phyloP scores from a whole-genome alignment of 108 stramenopile genomes.

The Cylindrotheca fusiformis region DNA sequence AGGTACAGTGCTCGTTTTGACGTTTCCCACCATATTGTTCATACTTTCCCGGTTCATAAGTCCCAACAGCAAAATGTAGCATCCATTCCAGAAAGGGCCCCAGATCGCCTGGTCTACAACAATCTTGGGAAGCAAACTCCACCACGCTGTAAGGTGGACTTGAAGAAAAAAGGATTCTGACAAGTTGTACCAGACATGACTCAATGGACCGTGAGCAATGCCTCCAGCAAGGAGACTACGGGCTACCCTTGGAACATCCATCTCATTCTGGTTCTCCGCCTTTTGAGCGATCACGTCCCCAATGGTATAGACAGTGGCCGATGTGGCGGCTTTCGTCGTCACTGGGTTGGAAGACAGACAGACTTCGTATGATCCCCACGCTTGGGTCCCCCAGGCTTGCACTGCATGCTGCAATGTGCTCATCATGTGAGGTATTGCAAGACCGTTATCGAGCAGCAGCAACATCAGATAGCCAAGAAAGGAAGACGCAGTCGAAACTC shows the following conservation, averaged over 20 bases:
- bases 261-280: constrained; percentile 49
- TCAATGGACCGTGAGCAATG: constrained; percentile 81
- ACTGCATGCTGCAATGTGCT: not conserved
- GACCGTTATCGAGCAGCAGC: not conserved
- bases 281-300: constrained; percentile 79
- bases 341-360: constrained; percentile 39
- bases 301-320: constrained; percentile 61
- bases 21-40: constrained; percentile 54
- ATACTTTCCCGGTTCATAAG: constrained; percentile 45
- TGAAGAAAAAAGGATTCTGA: constrained; percentile 41
- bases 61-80: constrained; percentile 42
- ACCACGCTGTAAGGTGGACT: constrained; percentile 60
- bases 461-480: not conserved
- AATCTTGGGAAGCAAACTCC: constrained; percentile 62
- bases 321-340: constrained; percentile 57
- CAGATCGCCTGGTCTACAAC: constrained; percentile 28
- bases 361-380: constrained; percentile 43
- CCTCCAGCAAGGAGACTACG: constrained; percentile 71
- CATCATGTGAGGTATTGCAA: not conserved
- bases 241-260: constrained; percentile 60
- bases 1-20: constrained; percentile 74
- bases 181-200: constrained; percentile 73
- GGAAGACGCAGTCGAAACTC: not conserved
- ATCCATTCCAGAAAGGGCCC: constrained; percentile 19
- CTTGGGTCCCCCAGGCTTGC: constrained; percentile 11